Percentiles rank a stretch among this genome's conserved stretches.
phyloP scores from a whole-genome alignment of 2,329 filamentous ascomycete genomes.

The Verticillium dahliae region DNA sequence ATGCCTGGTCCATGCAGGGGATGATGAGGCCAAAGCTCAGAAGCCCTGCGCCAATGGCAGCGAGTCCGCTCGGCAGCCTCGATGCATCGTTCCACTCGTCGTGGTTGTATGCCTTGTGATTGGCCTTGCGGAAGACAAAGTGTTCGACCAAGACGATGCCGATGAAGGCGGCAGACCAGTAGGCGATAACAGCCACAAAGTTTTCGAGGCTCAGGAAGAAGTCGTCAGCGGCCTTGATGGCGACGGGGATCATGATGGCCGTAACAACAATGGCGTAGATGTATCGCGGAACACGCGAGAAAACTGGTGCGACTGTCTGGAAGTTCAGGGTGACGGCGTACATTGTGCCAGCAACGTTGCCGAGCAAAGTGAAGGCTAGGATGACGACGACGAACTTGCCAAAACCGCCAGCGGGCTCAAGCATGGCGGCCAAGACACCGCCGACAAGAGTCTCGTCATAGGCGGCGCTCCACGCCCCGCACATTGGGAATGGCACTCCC shows the following conservation, averaged over 20 bases:
- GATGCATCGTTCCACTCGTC: constrained; percentile 39
- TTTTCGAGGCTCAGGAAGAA: constrained; percentile 54
- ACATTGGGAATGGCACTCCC: constrained; percentile 50
- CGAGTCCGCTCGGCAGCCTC: constrained; percentile 37
- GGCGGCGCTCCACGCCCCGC: constrained; percentile 42
- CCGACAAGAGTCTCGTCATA: constrained; percentile 49
- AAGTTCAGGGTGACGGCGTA: constrained; percentile 60
- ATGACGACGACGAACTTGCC: constrained; percentile 56
- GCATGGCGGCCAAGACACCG: constrained; percentile 54
- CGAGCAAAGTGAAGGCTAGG: constrained; percentile 49
- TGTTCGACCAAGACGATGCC: constrained; percentile 42
- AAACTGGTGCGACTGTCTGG: constrained; percentile 52
- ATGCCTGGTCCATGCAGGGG: constrained; percentile 54
- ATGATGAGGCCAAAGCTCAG: constrained; percentile 46
- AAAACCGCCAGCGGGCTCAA: constrained; percentile 50
- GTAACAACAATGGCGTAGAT: constrained; percentile 52
- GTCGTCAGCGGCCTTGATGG: constrained; percentile 45
- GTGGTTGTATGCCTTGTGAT: constrained; percentile 38
- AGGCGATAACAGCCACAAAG: constrained; percentile 50
- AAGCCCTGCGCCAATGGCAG: constrained; percentile 38
- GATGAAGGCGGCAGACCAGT: constrained; percentile 51
- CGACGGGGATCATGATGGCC: constrained; percentile 52
- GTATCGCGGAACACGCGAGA: constrained; percentile 49
- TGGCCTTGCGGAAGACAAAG: constrained; percentile 37
- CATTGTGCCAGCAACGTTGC: constrained; percentile 52